Percentiles rank a stretch among this genome's conserved stretches.
Conservation (phyloP, 2,329 filamentous ascomycete species). For the Stromatinia cepivora region DNA sequence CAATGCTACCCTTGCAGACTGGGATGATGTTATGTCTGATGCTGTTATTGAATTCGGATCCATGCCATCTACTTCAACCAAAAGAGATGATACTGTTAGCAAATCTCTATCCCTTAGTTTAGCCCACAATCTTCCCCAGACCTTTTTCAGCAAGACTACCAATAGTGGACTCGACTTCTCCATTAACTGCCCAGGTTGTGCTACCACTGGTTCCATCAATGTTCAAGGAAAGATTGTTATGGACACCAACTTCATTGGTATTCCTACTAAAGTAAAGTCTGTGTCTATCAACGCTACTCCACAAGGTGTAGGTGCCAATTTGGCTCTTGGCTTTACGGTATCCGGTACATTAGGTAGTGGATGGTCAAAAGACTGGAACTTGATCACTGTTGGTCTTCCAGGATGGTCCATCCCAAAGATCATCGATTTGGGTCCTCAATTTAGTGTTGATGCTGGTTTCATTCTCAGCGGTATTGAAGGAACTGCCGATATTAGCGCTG, state of each 20-base stretch:
- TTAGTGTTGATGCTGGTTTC: slow-evolving; percentile 24
- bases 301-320: slow-evolving; percentile 17
- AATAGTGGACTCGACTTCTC: slow-evolving; percentile 21
- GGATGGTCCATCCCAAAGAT: slow-evolving; percentile 20
- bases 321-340: slow-evolving; percentile 21
- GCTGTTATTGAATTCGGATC: slow-evolving; percentile 18
- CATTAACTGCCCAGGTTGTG: slow-evolving; percentile 15
- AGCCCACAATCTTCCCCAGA: slow-evolving; percentile 17
- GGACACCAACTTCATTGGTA: neutral
- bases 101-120: slow-evolving; percentile 1
- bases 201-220: slow-evolving; percentile 14
- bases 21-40: slow-evolving; percentile 18
- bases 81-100: slow-evolving; percentile 9
- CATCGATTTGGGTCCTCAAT: slow-evolving; percentile 19
- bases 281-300: slow-evolving; percentile 15
- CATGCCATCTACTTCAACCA: neutral
- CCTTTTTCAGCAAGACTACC: slow-evolving; percentile 20
- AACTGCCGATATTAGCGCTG: slow-evolving; percentile 4
- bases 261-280: slow-evolving; percentile 19
- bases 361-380: slow-evolving; percentile 21
- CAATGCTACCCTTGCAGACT: slow-evolving; percentile 21
- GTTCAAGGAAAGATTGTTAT: slow-evolving; percentile 21
- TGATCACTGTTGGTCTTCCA: slow-evolving; percentile 17
- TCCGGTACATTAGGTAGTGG: slow-evolving; percentile 21
- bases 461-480: slow-evolving; percentile 12